Conservation (phyloP, 2,329 filamentous ascomycete species). For the Trichophyton schoenleinii region DNA sequence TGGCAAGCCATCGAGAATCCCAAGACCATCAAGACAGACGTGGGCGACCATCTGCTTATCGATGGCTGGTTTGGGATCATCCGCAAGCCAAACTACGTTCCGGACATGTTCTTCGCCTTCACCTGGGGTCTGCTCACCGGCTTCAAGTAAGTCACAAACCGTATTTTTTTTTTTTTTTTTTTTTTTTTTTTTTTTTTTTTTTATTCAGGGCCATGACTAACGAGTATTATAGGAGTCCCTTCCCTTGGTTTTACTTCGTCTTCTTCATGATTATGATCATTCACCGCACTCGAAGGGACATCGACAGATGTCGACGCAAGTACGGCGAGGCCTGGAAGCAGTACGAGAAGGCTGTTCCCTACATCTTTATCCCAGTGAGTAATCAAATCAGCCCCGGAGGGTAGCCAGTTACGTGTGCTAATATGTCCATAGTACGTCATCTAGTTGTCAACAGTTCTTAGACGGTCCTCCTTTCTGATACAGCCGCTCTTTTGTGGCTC, state of each 20-base stretch:
- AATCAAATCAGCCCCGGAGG: too few species aligned
- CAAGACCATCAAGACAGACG: conserved; percentile 58
- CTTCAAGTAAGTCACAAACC: conserved; percentile 37
- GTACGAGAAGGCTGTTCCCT: conserved; percentile 69
- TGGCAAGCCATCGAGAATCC: conserved; percentile 77
- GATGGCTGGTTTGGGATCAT: conserved; percentile 64
- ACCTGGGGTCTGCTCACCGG: conserved; percentile 69
- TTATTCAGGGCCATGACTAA: background rate
- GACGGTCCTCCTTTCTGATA: too few species aligned
- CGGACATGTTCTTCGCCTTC: conserved; percentile 64
- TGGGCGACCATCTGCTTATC: conserved; percentile 63
- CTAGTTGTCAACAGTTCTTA: background rate
- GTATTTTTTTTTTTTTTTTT: too few species aligned
- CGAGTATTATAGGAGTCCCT: conserved; percentile 45
- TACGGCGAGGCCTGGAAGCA: conserved; percentile 73
- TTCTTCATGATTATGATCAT: conserved; percentile 73
- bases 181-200: too few species aligned
- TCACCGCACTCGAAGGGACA: conserved; percentile 64
- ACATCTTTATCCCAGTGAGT: conserved; percentile 63
- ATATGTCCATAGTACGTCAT: background rate
- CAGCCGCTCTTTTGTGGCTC: background rate
- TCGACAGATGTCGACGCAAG: conserved; percentile 60
- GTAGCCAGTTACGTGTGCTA: background rate
- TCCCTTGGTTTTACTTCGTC: conserved; percentile 78
- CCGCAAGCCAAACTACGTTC: conserved; percentile 70